Percentiles rank a stretch among this genome's conserved stretches.
Conservation (phyloP, 2,329 filamentous ascomycete species). For the Colletotrichum eremochloae region DNA sequence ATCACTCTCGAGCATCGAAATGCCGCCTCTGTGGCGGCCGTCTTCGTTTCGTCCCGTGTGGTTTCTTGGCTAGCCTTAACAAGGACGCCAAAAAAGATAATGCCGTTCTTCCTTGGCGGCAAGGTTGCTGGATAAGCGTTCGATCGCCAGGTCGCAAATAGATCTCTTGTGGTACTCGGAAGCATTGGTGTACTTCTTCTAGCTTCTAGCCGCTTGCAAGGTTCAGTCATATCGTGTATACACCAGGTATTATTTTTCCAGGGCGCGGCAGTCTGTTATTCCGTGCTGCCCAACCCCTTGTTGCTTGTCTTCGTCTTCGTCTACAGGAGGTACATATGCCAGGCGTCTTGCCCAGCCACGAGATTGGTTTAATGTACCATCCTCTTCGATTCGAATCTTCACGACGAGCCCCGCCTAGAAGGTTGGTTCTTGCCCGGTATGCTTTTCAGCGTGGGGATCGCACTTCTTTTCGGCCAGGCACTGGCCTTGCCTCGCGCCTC, state of each 20-base stretch:
- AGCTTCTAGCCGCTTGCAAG: not conserved
- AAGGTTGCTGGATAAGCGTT: slow-evolving; percentile 1
- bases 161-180: slow-evolving; percentile 8
- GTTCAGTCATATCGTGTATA: not conserved
- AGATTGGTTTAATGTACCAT: slow-evolving; percentile 21
- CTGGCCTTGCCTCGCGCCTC: slow-evolving; percentile 19
- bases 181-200: slow-evolving; percentile 15
- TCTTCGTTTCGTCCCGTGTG: slow-evolving; percentile 30
- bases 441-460: slow-evolving; percentile 23
- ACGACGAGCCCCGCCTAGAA: slow-evolving; percentile 4
- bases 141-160: slow-evolving; percentile 8
- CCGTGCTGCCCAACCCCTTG: not conserved
- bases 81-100: slow-evolving; percentile 1
- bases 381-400: not conserved
- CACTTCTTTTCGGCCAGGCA: slow-evolving; percentile 29
- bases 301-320: not conserved
- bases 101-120: slow-evolving; percentile 7
- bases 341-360: not conserved
- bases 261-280: slow-evolving; percentile 6
- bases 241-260: not conserved
- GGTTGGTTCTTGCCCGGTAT: slow-evolving; percentile 24
- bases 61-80: not conserved
- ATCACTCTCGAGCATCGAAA: slow-evolving; percentile 19
- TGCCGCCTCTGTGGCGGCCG: slow-evolving; percentile 15
- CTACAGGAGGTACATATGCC: slow-evolving; percentile 8